phyloP scores from a whole-genome alignment of 768 basidiomycete species.

The Lentinula boryana region DNA sequence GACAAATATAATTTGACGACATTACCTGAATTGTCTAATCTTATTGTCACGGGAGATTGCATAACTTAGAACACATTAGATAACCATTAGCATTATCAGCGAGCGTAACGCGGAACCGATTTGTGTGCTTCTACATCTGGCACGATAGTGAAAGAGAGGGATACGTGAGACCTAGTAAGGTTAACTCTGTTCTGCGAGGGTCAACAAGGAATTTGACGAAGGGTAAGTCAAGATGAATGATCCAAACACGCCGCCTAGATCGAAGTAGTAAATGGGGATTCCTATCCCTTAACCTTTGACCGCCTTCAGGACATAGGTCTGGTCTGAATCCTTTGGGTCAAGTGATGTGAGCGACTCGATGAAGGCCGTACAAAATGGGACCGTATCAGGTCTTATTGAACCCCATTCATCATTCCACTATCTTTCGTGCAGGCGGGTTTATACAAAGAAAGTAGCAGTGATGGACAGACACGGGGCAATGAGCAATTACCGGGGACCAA shows the following conservation, averaged over 20 bases:
- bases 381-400: conserved; percentile 26
- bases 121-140: conserved; percentile 31
- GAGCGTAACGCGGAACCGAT: conserved; percentile 37
- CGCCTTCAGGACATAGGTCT: conserved; percentile 43
- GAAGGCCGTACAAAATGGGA: conserved; percentile 24
- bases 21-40: no score
- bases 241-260: conserved; percentile 15
- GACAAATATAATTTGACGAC: no score
- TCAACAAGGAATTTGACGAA: not conserved
- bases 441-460: not conserved
- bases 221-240: not conserved
- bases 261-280: conserved; percentile 34
- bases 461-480: not conserved
- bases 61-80: no score
- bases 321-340: conserved; percentile 24
- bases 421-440: no score
- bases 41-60: no score
- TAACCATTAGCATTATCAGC: conserved; percentile 18
- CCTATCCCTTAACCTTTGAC: conserved; percentile 41
- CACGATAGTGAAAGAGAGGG: conserved; percentile 35
- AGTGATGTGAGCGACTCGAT: conserved; percentile 1
- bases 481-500: conserved; percentile 29
- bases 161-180: conserved; percentile 27
- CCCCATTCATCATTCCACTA: no score
- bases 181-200: conserved; percentile 14